phyloP scores from a whole-genome alignment of 2,329 filamentous ascomycete species.

The Aspergillus aculeatinus region DNA sequence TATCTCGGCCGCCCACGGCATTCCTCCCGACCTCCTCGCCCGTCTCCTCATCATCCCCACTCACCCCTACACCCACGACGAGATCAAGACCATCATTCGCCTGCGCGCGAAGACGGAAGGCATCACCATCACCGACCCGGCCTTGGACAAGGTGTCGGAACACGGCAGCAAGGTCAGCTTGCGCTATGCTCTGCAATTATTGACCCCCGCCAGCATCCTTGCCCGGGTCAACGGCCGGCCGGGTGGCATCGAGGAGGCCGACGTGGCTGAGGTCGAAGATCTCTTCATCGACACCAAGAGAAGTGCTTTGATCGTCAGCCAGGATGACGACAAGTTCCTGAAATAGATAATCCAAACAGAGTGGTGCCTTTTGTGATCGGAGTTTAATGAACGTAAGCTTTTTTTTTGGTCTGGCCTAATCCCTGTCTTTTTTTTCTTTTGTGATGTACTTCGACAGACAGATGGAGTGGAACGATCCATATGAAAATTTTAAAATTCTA shows the following conservation, averaged over 20 bases:
- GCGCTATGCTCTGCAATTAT: slow-evolving; percentile 87
- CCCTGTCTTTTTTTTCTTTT: background rate
- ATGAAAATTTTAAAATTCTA: background rate
- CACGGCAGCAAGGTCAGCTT: slow-evolving; percentile 87
- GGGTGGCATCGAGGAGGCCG: slow-evolving; percentile 70
- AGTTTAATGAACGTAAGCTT: slow-evolving; percentile 2
- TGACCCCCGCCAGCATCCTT: slow-evolving; percentile 87
- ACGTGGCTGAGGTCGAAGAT: slow-evolving; percentile 78
- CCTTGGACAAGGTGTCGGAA: slow-evolving; percentile 81
- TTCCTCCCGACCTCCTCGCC: slow-evolving; percentile 88
- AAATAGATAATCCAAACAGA: slow-evolving; percentile 44
- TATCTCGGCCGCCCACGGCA: slow-evolving; percentile 83
- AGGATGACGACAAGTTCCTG: slow-evolving; percentile 65
- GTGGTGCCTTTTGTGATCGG: background rate
- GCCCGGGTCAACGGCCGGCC: slow-evolving; percentile 77
- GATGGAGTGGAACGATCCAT: background rate
- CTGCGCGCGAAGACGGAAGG: slow-evolving; percentile 80
- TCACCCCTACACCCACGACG: slow-evolving; percentile 78
- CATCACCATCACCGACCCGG: slow-evolving; percentile 74
- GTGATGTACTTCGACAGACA: background rate
- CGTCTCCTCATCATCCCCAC: slow-evolving; percentile 96
- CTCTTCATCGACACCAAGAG: slow-evolving; percentile 79
- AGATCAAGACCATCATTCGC: slow-evolving; percentile 89
- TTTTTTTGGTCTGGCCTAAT: background rate
- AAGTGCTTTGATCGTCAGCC: slow-evolving; percentile 69